Base-by-base conservation (phyloP, 164 flowering plant species). In the Echeveria elegans region DNA sequence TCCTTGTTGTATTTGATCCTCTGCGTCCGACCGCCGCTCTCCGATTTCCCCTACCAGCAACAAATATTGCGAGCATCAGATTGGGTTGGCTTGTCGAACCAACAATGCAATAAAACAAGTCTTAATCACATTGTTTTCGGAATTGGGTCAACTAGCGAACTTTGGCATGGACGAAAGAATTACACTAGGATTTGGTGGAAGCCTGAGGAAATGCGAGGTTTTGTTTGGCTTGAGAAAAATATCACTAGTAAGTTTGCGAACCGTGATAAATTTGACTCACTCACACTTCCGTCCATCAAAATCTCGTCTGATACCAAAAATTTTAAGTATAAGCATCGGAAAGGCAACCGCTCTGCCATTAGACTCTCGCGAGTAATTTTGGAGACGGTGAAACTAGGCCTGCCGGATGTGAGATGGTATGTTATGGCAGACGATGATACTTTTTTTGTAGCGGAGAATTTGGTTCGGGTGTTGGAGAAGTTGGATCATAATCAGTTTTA, bases 391-490 rank as follows among this genome's bases (percentile, higher is more conserved):
- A 69, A 78, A 32, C 45, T 83, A 32, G 89, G 82, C 0, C 0
- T 79, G 30, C 52, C 71, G 50, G 77, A 77, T 50, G 90, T 83
- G 69, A 65, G 83, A 70, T 86, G 90, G 89, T 74, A 85, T 50
- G 90, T 86, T 59, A 82, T 86, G 86, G 89, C 89, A 0, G 94
- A 86, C 43, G 94, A 88, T 40, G 95, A 88, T 40, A 88, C 95
- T 1, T 75, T 85, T 7, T 88, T 88, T 66, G 71, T 86, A 1
- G 47, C 77, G 0, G 87, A 88, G 0, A 88, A 88, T 74, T 64
- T 88, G 43, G 79, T 85, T 14, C 68, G 87, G 63, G 85, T 85
- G 43, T 58, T 88, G 63, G n/a, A 34, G 5, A 86, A 86, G 62
- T 83, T 85, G 68, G 95, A 88, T 47, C 89, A 83, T 53, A 72